These are phyloP conservation scores for Paramecium sonneborni DNA, from an alignment of 73 alveolate genomes.

Conservation along the genomic window DNA sequence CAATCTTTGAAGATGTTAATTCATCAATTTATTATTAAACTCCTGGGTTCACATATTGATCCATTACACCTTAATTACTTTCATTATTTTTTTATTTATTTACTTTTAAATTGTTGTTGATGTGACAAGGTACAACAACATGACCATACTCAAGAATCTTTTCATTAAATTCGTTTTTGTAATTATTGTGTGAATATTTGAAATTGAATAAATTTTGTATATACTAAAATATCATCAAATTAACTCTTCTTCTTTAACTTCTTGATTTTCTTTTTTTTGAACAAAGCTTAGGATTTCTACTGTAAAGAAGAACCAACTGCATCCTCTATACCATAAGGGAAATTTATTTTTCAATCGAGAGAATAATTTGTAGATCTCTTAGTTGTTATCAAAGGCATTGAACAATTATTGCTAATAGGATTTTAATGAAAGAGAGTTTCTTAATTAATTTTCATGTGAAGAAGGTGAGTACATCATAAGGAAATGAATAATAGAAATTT, in stretches of 20 bases:
- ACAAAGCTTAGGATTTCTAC: neutral
- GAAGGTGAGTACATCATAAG: neutral
- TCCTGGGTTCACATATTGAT: too few species aligned
- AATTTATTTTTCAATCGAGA: neutral
- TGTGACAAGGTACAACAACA: too few species aligned
- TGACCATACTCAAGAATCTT: too few species aligned
- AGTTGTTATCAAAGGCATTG: neutral
- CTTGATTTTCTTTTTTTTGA: neutral
- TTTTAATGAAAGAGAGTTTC: neutral
- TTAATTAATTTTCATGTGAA: neutral
- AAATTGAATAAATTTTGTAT: too few species aligned
- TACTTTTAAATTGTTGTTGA: too few species aligned
- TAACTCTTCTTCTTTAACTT: neutral
- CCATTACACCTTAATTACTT: too few species aligned
- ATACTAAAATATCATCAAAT: neutral
- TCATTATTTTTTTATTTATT: too few species aligned
- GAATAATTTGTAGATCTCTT: neutral
- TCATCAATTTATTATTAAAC: too few species aligned
- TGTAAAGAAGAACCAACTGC: slow-evolving; percentile 27
- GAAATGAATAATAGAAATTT: slow-evolving; percentile 23
- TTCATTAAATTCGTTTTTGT: too few species aligned
- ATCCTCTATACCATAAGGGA: slow-evolving; percentile 41
- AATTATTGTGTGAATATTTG: too few species aligned
- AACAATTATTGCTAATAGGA: neutral
- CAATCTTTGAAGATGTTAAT: neutral